These are phyloP conservation scores for Articulospora tetracladia DNA, from an alignment of 495 filamentous ascomycete genomes.

Conservation along the genomic window DNA sequence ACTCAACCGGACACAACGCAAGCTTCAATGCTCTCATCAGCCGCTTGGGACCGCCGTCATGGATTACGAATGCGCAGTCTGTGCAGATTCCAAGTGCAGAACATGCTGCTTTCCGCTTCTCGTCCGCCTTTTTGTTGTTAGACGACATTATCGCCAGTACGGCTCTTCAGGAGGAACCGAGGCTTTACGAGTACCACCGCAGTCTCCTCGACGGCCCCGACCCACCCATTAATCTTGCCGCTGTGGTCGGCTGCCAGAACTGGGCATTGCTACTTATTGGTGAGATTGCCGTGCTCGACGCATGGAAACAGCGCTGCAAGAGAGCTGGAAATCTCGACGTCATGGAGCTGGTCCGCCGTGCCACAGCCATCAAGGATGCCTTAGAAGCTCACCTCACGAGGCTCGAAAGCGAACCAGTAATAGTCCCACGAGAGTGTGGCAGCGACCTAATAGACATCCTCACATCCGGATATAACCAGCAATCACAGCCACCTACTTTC, in stretches of 20 bases:
- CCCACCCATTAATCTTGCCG: slow-evolving; percentile 25
- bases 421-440: background rate
- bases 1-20: background rate
- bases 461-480: slow-evolving; percentile 2
- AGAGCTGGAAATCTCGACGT: slow-evolving; percentile 29
- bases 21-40: slow-evolving; percentile 28
- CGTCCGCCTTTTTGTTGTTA: slow-evolving; percentile 41
- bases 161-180: slow-evolving; percentile 34
- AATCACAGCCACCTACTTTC: slow-evolving; percentile 1
- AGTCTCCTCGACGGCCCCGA: slow-evolving; percentile 28
- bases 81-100: slow-evolving; percentile 28
- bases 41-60: slow-evolving; percentile 29
- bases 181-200: slow-evolving; percentile 36
- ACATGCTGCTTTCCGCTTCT: slow-evolving; percentile 50
- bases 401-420: slow-evolving; percentile 5
- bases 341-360: slow-evolving; percentile 31
- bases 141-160: slow-evolving; percentile 49
- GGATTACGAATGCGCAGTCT: slow-evolving; percentile 15
- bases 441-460: slow-evolving; percentile 3
- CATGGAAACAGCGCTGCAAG: slow-evolving; percentile 33
- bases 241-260: slow-evolving; percentile 31
- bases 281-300: slow-evolving; percentile 33
- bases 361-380: slow-evolving; percentile 27
- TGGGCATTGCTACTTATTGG: slow-evolving; percentile 32
- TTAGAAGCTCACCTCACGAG: slow-evolving; percentile 9